Base-by-base conservation (phyloP, 2,329 filamentous ascomycete genomes). In the Calonectria ilicicola region DNA sequence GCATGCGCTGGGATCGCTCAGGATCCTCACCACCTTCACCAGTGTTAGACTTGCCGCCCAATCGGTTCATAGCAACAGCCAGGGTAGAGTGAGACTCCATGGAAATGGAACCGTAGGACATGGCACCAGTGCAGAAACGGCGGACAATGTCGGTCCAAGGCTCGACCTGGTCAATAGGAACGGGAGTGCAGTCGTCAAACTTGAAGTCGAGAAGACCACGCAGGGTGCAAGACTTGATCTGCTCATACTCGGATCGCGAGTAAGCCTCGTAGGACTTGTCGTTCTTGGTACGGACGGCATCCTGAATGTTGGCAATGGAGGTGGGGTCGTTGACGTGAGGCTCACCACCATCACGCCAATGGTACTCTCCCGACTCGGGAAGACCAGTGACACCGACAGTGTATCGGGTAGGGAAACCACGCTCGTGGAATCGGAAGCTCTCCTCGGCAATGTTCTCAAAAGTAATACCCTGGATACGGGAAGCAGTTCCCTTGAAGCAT, bases 251-350 rank as follows among this genome's bases (percentile, higher is more conserved):
- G 2, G 95, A 94, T 74, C 93, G 91, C 1, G 96, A 98, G 86
- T 98, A 98, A 1, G 96, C 96, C 85, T 98, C 96, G 84, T 98
- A 98, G 0, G 96, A 98, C 87, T 98, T 98, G 88, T 98, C 96
- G 81, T 98, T 98, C 91, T 98, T 98, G 75, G 93, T 96, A 72
- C 96, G 94, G 19, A 98, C 96, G 15, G 96, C 96, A 84, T 98
- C 96, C 85, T 98, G 96, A 73, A 98, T 95, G 85, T 98, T 98
- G 81, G 96, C 96, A 86, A 98, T 98, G 75, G 95, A 96, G 62
- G 93, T 93, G 8, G 96, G 96, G 80, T 98, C 96, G 86, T 98
- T 98, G 85, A 98, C 91, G 85, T 98, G 96, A 72, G 95, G 91
- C 86, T 98, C 96, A 67, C 96, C 96, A 80, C 96, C 96, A 83